phyloP scores from a whole-genome alignment of 768 basidiomycete species.

The Leccinum barrowsii region DNA sequence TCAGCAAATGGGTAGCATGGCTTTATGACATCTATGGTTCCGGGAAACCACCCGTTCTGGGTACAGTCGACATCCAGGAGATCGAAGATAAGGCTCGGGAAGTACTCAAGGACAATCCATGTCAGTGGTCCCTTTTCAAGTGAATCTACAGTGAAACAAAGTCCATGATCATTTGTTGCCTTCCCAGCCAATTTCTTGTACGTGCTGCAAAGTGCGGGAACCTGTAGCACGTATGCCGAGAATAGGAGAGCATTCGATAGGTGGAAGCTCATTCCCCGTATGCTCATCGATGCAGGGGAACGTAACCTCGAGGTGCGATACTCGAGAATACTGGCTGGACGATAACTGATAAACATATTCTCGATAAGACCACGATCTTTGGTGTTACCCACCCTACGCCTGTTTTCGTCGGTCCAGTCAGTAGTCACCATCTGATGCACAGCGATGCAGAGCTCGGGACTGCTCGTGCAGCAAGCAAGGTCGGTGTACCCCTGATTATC shows the following conservation, averaged over 20 bases:
- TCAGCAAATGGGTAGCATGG: constrained; percentile 22
- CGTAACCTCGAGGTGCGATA: constrained; percentile 46
- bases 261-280: constrained; percentile 53
- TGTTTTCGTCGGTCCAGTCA: constrained; percentile 53
- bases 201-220: constrained; percentile 68
- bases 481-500: constrained; percentile 41
- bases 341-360: not conserved
- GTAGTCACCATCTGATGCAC: constrained; percentile 50
- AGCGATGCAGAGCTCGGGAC: constrained; percentile 42
- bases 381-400: constrained; percentile 42
- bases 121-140: constrained; percentile 30
- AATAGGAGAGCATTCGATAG: constrained; percentile 58
- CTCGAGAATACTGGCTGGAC: not conserved
- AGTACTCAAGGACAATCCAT: constrained; percentile 52
- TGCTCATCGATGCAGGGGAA: constrained; percentile 50
- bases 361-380: constrained; percentile 55
- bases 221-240: constrained; percentile 55
- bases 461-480: constrained; percentile 40
- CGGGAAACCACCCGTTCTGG: constrained; percentile 34
- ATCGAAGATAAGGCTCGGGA: constrained; percentile 63
- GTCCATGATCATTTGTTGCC: not conserved
- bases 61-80: constrained; percentile 60
- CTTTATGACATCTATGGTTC: constrained; percentile 20
- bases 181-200: constrained; percentile 61
- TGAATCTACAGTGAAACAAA: not conserved